Conservation (phyloP, 306 rosid species). For the Macrotyloma uniflorum region DNA sequence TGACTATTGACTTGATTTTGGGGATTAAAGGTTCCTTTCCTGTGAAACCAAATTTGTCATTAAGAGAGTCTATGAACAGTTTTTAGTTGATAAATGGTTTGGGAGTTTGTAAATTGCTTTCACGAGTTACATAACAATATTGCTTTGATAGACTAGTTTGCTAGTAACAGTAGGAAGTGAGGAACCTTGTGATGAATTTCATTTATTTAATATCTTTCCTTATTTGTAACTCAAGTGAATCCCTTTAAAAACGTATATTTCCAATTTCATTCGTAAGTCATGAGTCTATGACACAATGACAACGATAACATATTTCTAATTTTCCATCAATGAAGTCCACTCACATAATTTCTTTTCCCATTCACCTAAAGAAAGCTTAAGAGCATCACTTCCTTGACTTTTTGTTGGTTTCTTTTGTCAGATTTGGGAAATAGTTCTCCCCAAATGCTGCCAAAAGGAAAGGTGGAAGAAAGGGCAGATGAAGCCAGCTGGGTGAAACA, state of each 20-base stretch:
- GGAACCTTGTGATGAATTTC: conserved; percentile 27
- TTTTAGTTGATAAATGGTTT: background rate
- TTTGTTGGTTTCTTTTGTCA: background rate
- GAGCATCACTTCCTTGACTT: background rate
- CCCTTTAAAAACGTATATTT: conserved; percentile 25
- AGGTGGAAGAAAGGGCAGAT: background rate
- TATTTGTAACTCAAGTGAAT: conserved; percentile 33
- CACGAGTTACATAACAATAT: conserved; percentile 6
- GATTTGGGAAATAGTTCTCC: conserved; percentile 6
- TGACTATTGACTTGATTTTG: background rate
- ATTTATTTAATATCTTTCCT: conserved; percentile 30
- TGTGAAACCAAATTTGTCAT: background rate
- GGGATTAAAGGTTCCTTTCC: background rate
- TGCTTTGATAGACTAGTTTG: conserved; percentile 21
- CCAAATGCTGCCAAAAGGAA: conserved; percentile 24
- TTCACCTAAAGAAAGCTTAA: conserved; percentile 1
- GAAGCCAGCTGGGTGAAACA: conserved; percentile 19
- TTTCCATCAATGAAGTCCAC: conserved; percentile 13
- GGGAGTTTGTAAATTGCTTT: conserved; percentile 30
- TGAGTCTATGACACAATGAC: background rate
- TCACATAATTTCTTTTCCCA: background rate
- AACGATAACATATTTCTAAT: conserved; percentile 8
- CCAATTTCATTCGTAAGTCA: conserved; percentile 17
- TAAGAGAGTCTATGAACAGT: background rate
- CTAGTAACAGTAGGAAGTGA: conserved; percentile 33